A percentile compares a stretch with the other conserved stretches of the same genome.
Conservation (phyloP, 495 filamentous ascomycete species). For the Thozetella sp. region DNA sequence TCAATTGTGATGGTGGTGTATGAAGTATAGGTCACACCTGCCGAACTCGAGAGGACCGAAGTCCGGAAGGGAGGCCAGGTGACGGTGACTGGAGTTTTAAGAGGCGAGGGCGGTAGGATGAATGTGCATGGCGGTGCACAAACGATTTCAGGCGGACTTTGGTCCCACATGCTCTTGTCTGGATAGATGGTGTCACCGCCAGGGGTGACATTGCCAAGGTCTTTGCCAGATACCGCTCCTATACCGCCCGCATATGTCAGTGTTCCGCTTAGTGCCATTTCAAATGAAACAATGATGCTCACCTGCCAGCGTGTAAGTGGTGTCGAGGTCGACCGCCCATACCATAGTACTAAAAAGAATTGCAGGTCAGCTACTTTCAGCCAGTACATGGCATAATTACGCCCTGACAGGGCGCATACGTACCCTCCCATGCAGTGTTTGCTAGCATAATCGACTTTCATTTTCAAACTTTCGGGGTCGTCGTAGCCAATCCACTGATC, state of each 20-base stretch:
- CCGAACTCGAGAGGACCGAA: neutral
- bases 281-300: neutral
- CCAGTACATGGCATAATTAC: too few relatives aligned
- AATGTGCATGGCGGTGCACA: neutral
- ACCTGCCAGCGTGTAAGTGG: neutral
- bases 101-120: neutral
- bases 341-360: constrained; percentile 10
- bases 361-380: too few relatives aligned
- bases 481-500: constrained; percentile 46
- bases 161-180: neutral
- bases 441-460: constrained; percentile 36
- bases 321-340: constrained; percentile 20
- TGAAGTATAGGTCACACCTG: neutral
- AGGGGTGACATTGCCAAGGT: neutral
- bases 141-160: neutral
- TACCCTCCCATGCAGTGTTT: constrained; percentile 12
- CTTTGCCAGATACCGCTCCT: neutral
- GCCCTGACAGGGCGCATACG: too few relatives aligned
- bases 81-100: neutral
- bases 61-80: neutral
- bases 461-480: constrained; percentile 30
- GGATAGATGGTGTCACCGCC: neutral
- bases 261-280: neutral
- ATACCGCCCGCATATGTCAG: neutral
- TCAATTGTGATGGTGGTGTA: neutral